Base-by-base conservation (phyloP, 2,329 filamentous ascomycete genomes). In the Colletotrichum liaoningense region DNA sequence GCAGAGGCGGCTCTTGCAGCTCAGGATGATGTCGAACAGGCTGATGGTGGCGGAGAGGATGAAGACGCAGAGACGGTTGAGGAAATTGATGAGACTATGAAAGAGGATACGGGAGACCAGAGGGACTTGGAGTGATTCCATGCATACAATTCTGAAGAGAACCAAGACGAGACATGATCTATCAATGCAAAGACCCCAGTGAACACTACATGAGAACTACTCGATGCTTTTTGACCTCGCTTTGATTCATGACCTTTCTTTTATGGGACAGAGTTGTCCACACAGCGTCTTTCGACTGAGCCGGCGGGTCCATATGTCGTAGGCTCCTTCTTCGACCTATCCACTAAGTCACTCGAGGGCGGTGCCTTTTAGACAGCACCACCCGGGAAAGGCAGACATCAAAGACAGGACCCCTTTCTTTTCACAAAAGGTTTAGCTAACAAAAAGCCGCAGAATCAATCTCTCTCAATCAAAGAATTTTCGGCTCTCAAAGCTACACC, bases 371-470 rank as follows among this genome's bases (percentile, higher is more conserved):
- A 5, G 11, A 35, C 33, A 35, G 11, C 33, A 35, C 11, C 11
- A 5, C 9, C 1, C 33, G 11, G 33, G 4, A 1, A 35, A 22
- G 38, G 9, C 38, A 11, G 42, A 11, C 12, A 9, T 49, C 4
- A 19, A 49, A 1, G 3, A 19, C 8, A 2, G 0, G 7, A 4
- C 8, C 42, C 19, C 42, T 22, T 0, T 9, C 42, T 49, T 19
- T n/a, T 9, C 7, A 49, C 42, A 49, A n/a, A 11, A 11, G 3
- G 8, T 49, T 4, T 3, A 49, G 8, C 42, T 49, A 22, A 49
- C 8, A 9, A 4, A 4, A 2, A 49, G 2, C 19, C 19, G 19
- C 19, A 4, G 42, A 49, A 49, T 5, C 7, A 11, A 49, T 49
- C 4, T 49, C 19, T 49, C 19, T 49, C 42, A 1, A 22, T 49